Conservation (phyloP, 2,329 filamentous ascomycete species). For the Ploettnerulaceae sp. region DNA sequence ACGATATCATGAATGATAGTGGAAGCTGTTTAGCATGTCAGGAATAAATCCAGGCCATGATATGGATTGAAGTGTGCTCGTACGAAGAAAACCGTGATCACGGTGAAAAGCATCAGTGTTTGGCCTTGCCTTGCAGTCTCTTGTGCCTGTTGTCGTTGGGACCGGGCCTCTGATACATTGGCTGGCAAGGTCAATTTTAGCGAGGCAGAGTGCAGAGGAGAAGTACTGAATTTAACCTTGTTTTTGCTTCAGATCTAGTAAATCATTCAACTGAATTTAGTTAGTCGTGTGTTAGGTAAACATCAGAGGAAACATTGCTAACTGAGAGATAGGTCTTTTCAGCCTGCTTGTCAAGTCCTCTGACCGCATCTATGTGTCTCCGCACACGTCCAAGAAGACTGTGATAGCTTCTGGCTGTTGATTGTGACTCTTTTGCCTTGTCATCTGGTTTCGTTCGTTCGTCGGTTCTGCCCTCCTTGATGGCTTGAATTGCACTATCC, state of each 20-base stretch:
- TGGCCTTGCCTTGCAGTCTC: slow-evolving; percentile 3
- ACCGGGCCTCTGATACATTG: slow-evolving; percentile 1
- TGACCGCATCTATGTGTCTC: background rate
- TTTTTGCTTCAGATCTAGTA: slow-evolving; percentile 3
- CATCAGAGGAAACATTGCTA: background rate
- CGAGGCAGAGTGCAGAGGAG: background rate
- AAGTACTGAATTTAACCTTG: background rate
- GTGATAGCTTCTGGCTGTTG: background rate
- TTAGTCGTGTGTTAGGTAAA: too few species aligned
- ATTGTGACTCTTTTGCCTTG: background rate
- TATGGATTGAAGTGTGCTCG: too few species aligned
- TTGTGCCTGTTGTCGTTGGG: slow-evolving; percentile 3
- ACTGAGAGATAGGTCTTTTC: slow-evolving; percentile 4
- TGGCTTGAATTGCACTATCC: background rate
- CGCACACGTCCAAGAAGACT: background rate
- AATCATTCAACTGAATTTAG: slow-evolving; percentile 1
- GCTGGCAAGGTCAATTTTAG: background rate
- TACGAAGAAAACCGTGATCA: slow-evolving; percentile 4
- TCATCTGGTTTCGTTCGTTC: background rate
- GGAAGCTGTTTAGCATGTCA: slow-evolving; percentile 1
- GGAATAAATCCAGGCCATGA: too few species aligned
- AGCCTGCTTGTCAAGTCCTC: slow-evolving; percentile 1
- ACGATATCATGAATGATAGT: background rate
- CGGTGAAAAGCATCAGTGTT: slow-evolving; percentile 3
- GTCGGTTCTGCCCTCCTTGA: background rate